A percentile compares a stretch with the other conserved stretches of the same genome.
phyloP scores from a whole-genome alignment of 1,284 basidiomycete genomes.

The Ustilago shanxiensis region DNA sequence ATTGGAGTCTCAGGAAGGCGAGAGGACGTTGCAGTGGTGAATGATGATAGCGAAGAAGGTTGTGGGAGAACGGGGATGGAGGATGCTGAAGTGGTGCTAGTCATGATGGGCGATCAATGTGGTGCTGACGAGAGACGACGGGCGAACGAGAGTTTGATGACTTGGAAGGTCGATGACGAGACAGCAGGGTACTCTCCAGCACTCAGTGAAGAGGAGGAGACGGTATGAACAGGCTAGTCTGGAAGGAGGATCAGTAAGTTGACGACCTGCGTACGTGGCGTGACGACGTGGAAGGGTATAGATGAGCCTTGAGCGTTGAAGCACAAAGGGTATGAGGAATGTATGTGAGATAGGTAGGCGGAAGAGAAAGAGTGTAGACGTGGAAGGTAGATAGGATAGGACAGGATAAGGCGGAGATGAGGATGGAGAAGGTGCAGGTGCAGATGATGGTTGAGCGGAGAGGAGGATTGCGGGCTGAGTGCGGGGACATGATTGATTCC shows the following conservation, averaged over 20 bases:
- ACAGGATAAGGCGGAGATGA: neutral
- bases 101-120: slow-evolving; percentile 26
- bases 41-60: slow-evolving; percentile 18
- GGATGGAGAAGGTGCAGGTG: slow-evolving; percentile 11
- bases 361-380: slow-evolving; percentile 18
- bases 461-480: slow-evolving; percentile 9
- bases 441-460: slow-evolving; percentile 24
- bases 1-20: slow-evolving; percentile 31
- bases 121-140: slow-evolving; percentile 14
- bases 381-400: slow-evolving; percentile 21
- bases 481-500: slow-evolving; percentile 12
- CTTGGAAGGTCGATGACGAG: neutral
- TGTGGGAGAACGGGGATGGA: slow-evolving; percentile 16
- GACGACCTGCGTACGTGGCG: slow-evolving; percentile 3
- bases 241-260: neutral
- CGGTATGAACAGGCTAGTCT: neutral
- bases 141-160: slow-evolving; percentile 8
- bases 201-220: slow-evolving; percentile 52
- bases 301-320: slow-evolving; percentile 36
- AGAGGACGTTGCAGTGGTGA: slow-evolving; percentile 28
- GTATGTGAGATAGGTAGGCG: neutral
- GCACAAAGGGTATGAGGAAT: slow-evolving; percentile 22
- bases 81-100: slow-evolving; percentile 20
- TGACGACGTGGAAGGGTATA: slow-evolving; percentile 18
- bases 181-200: slow-evolving; percentile 22